phyloP scores from a whole-genome alignment of 2,329 filamentous ascomycete species.

The Colletotrichum filicis region DNA sequence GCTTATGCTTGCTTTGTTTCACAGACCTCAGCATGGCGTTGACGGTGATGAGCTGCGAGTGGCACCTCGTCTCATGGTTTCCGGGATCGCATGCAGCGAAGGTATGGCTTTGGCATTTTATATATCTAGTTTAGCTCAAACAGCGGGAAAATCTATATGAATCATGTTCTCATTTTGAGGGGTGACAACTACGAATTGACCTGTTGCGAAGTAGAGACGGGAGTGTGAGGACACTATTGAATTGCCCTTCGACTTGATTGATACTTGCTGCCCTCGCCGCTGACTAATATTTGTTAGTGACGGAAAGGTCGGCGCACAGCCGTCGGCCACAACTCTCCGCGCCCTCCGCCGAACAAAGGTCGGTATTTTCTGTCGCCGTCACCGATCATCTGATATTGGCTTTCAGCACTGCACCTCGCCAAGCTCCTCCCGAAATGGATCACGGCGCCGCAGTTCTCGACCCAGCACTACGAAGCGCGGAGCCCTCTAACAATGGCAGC shows the following conservation, averaged over 20 bases:
- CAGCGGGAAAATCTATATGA: neutral
- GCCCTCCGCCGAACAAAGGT: conserved; percentile 11
- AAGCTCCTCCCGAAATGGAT: conserved; percentile 24
- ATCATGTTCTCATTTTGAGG: neutral
- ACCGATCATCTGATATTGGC: conserved; percentile 29
- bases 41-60: conserved; percentile 19
- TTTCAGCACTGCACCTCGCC: conserved; percentile 11
- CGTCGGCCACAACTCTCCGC: neutral
- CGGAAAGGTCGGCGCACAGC: conserved; percentile 29
- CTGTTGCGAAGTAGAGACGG: neutral
- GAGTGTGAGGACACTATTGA: neutral
- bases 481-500: conserved; percentile 1
- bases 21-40: conserved; percentile 27
- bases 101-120: neutral
- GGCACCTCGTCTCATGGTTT: conserved; percentile 15
- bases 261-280: neutral
- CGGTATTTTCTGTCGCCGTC: conserved; percentile 33
- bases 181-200: too few relatives aligned
- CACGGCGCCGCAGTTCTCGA: conserved; percentile 30
- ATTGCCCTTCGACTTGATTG: neutral
- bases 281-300: conserved; percentile 28
- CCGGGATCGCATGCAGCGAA: neutral
- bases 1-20: conserved; percentile 1
- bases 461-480: conserved; percentile 28
- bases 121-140: neutral